Evolutionary conservation across 2,329 filamentous ascomycete genomes (phyloP), one percentile per base, ranked within the genome.

Genomic region (Fusarium circinatum): DNA sequence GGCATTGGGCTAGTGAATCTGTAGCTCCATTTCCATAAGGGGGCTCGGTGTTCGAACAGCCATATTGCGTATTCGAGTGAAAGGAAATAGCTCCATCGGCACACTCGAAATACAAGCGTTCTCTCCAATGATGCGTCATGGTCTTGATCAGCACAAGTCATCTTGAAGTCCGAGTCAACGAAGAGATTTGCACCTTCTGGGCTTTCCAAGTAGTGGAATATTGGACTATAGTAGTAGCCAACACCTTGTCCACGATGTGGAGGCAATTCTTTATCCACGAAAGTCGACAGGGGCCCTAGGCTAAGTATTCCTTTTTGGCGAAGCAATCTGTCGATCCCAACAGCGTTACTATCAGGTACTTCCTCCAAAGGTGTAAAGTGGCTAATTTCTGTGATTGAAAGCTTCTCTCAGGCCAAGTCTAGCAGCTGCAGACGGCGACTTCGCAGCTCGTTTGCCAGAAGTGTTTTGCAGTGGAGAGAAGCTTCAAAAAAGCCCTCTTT

Each of bases 171-270:
- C 0, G 3, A 7, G 22, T 24, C 15, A 7, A 32, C 0, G 11
- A 49, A 49, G 11, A 49, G 3, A 14, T 32, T 1, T 18, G 47
- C 47, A 18, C 32, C 47, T 49, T 10, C 15, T 2, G 47, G 28
- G 2, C 0, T 5, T 2, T 0, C 0, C 0, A 49, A 3, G 2
- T 49, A 1, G 8, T 24, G 8, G 15, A 49, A 49, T 13, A 49
- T 49, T 10, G 47, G 6, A 1, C 22, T 18, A 3, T 1, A n/a
- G 18, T 9, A 32, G 28, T 13, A 18, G 0, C 0, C 2, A 6
- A 10, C 5, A 18, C 6, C 11, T 13, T 2, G 28, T 0, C 3
- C 0, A 8, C 0, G 11, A 5, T 0, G 5, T 13, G 0, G 15
- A n/a, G 4, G 6, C 5, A 49, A 8, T 0, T 18, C 15, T 2